Percentiles rank a stretch among this genome's conserved stretches.
phyloP scores from a whole-genome alignment of 768 basidiomycete genomes.

The Pleurotus ostreatus region DNA sequence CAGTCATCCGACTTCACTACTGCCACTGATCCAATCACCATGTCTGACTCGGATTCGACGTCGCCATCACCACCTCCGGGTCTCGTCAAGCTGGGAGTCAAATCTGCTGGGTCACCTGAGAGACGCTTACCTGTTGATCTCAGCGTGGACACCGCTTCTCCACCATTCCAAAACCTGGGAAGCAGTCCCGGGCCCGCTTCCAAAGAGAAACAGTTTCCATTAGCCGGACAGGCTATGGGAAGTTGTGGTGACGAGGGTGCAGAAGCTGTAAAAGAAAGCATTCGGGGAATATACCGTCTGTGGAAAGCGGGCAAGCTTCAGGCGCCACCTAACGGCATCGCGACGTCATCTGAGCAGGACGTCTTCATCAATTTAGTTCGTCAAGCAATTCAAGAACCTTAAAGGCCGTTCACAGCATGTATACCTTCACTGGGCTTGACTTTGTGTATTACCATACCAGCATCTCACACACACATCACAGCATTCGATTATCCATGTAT shows the following conservation, averaged over 20 bases:
- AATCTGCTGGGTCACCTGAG: slow-evolving; percentile 6
- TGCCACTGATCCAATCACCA: slow-evolving; percentile 8
- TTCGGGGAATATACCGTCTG: slow-evolving; percentile 53
- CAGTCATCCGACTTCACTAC: slow-evolving; percentile 12
- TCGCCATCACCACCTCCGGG: slow-evolving; percentile 12
- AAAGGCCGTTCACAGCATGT: neutral
- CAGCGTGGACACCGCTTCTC: slow-evolving; percentile 14
- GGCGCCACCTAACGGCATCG: slow-evolving; percentile 7
- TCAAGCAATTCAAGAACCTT: slow-evolving; percentile 19
- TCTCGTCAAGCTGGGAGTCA: slow-evolving; percentile 7
- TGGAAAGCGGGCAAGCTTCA: slow-evolving; percentile 43
- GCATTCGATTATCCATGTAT: neutral
- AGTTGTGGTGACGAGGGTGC: slow-evolving; percentile 19
- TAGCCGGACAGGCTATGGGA: neutral
- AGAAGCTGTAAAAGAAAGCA: slow-evolving; percentile 44
- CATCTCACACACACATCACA: neutral
- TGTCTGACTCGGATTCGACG: slow-evolving; percentile 11
- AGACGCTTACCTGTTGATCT: slow-evolving; percentile 4
- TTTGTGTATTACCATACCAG: neutral
- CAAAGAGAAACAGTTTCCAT: slow-evolving; percentile 4
- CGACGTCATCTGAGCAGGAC: slow-evolving; percentile 20
- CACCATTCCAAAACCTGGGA: slow-evolving; percentile 7
- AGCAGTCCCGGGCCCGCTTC: neutral
- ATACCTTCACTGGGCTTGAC: slow-evolving; percentile 6
- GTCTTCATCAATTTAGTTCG: slow-evolving; percentile 35